Evolutionary conservation across 2,329 filamentous ascomycete species (phyloP), one percentile per base, ranked within the genome.

Genomic region (Chaetomiaceae sp.): DNA sequence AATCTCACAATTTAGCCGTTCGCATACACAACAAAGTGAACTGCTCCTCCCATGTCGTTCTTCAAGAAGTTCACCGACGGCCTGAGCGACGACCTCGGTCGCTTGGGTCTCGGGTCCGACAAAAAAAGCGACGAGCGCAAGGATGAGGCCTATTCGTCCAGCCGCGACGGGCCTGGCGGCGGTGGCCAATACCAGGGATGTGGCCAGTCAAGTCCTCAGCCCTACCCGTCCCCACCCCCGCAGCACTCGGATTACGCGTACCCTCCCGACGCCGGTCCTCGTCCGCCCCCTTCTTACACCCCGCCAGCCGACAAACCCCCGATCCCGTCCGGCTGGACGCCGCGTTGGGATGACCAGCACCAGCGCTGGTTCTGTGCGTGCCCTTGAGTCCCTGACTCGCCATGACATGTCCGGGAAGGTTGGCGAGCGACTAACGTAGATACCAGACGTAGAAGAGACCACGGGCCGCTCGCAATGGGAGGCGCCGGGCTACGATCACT

Each of bases 391-490:
- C 25, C 6, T 27, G 25, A 27, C 25, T 6, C 16, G 4, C 8
- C 16, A 16, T 17, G 33, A 35, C 17, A n/a, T n/a, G n/a, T n/a
- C n/a, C n/a, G 33, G 31, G 13, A 6, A 35, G 3, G 12, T 8
- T 16, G 16, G 14, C 8, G 33, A 5, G 3, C 6, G 9, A 20
- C 51, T 56, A 44, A 56, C 49, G 14, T 5, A 3, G 3, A 27
- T 3, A 23, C 7, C 35, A 57, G 54, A 77, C 59, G 69, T 81
- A 48, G 77, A 83, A 59, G 68, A 76, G 47, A 66, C 75, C 31
- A 78, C 76, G 10, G 77, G 77, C 14, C 73, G 73, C 50, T 73
- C 76, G 1, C 77, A 82, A 58, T 83, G 80, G 79, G 77, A 82
- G 34, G 64, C 66, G 0, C 68, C 68, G 0, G 62, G 62, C 20